Conservation (phyloP, 139 green algal genomes). For the Bryopsis sp. region DNA sequence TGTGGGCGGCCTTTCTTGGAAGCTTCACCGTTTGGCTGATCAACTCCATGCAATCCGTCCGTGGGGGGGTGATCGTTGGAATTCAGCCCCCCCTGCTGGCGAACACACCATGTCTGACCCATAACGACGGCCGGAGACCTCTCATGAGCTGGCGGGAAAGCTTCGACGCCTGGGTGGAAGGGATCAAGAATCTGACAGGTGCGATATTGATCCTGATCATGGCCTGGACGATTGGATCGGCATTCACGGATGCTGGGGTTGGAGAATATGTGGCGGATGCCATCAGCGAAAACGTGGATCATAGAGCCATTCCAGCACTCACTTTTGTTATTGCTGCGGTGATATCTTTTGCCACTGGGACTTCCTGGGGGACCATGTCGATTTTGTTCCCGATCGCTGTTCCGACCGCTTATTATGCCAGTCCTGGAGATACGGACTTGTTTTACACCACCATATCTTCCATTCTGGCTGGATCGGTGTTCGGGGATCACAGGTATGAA, state of each 20-base stretch:
- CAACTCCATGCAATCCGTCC: no score
- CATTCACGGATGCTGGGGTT: conserved; percentile 16
- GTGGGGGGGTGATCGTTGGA: background rate
- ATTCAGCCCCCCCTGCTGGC: background rate
- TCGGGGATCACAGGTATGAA: no score
- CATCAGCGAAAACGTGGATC: conserved; percentile 16
- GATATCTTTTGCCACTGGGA: no score
- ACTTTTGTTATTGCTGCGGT: conserved; percentile 26
- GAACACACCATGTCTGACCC: no score
- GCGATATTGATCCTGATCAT: conserved; percentile 19
- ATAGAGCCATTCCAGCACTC: conserved; percentile 21
- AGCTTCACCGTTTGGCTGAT: no score
- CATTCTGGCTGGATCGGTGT: no score
- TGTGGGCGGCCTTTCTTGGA: no score
- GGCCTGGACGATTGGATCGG: conserved; percentile 23
- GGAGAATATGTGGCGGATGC: conserved; percentile 19
- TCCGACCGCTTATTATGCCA: no score
- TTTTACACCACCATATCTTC: no score
- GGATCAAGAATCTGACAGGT: conserved; percentile 20
- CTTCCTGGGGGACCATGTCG: no score
- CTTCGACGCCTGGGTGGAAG: conserved; percentile 16
- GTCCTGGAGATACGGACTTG: no score
- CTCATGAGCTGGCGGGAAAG: conserved; percentile 6
- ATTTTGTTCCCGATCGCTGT: no score
- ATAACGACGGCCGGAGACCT: background rate